Base-by-base conservation (phyloP, 306 rosid species). In the Herpetospermum pedunculosum region DNA sequence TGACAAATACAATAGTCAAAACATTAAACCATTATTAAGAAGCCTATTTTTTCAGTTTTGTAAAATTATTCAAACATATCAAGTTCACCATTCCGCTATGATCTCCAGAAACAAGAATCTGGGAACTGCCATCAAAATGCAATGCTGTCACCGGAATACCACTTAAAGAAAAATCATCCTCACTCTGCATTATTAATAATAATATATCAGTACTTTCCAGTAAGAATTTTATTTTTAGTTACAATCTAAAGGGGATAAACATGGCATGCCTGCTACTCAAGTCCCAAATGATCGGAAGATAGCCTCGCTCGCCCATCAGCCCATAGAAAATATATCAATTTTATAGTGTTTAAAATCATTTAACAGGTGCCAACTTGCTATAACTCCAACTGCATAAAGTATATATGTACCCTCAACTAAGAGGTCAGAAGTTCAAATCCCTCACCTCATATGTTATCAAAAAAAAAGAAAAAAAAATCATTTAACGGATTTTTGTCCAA, bases 71-170 rank as follows among this genome's bases (percentile, higher is more conserved):
- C 40, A 37, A 21, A n/a, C 73, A 63, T 58, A 46, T 44, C 70
- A 80, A 80, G 43, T 82, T 88, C 74, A 93, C 98, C 85, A 41
- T 86, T 82, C 98, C 98, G 76, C 87, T 87, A 57, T 90, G 88
- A 72, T 93, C 96, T 76, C 98, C 98, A 74, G 98, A 86, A 86
- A 90, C 84, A 80, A 93, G 84, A 76, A 89, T 87, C 60, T 64
- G 81, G 30, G 86, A 74, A 44, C 77, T 84, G 75, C 49, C 74
- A 70, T 89, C 83, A 44, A 90, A 85, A 73, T 80, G 77, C 81
- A 93, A 86, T 47, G 86, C 89, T 5, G 97, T 90, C 84, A 93
- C 67, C 29, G 96, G 84, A 77, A 86, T 70, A 37, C 93, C 96
- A 72, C 98, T 93, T 77, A 79, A 35, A 19, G 94, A 90, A 77